Evolutionary conservation across 495 filamentous ascomycete species (phyloP).

Genomic region (Cercophora newfieldiana): DNA sequence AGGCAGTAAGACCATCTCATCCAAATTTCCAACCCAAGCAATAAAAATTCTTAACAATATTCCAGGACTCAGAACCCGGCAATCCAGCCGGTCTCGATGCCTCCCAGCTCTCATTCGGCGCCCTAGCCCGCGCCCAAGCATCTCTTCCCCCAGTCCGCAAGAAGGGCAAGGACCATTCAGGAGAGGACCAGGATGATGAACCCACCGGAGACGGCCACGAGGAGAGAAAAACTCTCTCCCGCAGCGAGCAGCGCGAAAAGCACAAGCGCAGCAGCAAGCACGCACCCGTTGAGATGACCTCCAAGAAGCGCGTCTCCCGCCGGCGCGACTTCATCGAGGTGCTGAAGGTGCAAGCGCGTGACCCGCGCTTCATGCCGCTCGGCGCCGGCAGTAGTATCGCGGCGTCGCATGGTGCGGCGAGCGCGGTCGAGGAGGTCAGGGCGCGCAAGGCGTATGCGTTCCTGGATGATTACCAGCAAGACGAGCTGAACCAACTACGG

Average conservation of each 20-base stretch:
- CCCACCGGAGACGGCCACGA: neutral
- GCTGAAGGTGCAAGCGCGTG: constrained; percentile 59
- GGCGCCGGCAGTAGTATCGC: constrained; percentile 52
- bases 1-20: constrained; percentile 18
- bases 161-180: neutral
- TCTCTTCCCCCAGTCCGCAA: constrained; percentile 49
- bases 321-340: constrained; percentile 67
- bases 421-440: constrained; percentile 53
- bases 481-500: constrained; percentile 74
- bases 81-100: constrained; percentile 39
- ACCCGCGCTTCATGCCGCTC: constrained; percentile 72
- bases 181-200: constrained; percentile 13
- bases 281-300: constrained; percentile 76
- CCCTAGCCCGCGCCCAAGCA: constrained; percentile 80
- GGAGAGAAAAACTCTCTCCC: constrained; percentile 3
- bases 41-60: neutral
- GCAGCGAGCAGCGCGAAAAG: constrained; percentile 23
- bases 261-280: constrained; percentile 71
- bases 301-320: constrained; percentile 79
- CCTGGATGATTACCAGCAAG: constrained; percentile 76
- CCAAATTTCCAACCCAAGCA: neutral
- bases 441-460: constrained; percentile 75
- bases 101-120: constrained; percentile 76
- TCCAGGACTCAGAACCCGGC: constrained; percentile 36
- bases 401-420: constrained; percentile 16